Evolutionary conservation across 23 red algal species (phyloP).

Genomic region (Gracilariopsis chorda): DNA sequence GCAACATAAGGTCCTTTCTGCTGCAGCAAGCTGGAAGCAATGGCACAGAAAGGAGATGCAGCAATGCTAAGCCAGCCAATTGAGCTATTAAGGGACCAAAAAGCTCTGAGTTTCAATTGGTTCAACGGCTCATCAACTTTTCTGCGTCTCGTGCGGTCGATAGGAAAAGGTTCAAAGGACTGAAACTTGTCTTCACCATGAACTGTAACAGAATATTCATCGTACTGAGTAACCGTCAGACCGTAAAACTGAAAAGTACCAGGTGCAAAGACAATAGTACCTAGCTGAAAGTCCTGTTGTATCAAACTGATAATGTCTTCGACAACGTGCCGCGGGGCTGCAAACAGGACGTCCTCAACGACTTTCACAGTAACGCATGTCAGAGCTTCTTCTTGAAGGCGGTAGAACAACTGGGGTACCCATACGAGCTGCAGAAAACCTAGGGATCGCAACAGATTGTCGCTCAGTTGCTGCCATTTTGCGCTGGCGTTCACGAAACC

Average conservation of each 20-base stretch:
- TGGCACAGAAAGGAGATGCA: constrained; percentile 18
- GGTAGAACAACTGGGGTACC: constrained; percentile 52
- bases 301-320: neutral
- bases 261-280: constrained; percentile 11
- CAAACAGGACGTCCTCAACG: constrained; percentile 47
- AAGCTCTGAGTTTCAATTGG: constrained; percentile 2
- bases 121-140: neutral
- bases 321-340: neutral
- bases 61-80: constrained; percentile 1
- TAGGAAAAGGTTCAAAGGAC: neutral
- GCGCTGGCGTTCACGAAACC: constrained; percentile 34
- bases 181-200: neutral
- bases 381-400: neutral
- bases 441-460: neutral
- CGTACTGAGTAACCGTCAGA: neutral
- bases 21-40: neutral
- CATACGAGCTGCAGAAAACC: neutral
- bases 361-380: neutral
- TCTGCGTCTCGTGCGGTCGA: neutral
- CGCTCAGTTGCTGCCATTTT: constrained; percentile 34
- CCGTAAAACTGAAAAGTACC: constrained; percentile 6
- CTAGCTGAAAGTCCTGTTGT: neutral
- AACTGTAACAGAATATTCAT: neutral
- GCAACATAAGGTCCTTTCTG: neutral
- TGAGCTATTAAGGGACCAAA: constrained; percentile 8